Base-by-base conservation (phyloP, 805 yeast species). In the Candida ipomoeae region DNA sequence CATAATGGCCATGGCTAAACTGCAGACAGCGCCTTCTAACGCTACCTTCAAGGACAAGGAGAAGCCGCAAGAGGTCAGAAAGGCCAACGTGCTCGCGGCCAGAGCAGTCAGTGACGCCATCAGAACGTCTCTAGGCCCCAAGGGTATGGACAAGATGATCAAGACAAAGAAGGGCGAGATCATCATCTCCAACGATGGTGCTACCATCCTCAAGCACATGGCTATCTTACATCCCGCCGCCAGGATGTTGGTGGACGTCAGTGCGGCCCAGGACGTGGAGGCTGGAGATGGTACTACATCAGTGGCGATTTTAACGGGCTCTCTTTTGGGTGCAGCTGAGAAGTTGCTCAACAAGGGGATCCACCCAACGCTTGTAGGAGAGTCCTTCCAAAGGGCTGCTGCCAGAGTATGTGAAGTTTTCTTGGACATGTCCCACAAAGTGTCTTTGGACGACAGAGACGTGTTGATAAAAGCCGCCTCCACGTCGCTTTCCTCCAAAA, bases 211-310 rank as follows among this genome's bases (percentile, higher is more conserved):
- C 60, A 84, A 88, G 62, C 97, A 94, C 68, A 94, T 94, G 98
- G 98, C 99, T 1, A 96, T 94, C 46, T 79, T 94, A 66, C 99
- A 94, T 67, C 99, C 99, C 2, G 99, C 97, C 1, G 99, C 99
- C 1, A 86, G 90, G 64, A 94, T 94, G 98, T 67, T 81, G 63
- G 99, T 94, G 41, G 98, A 94, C 66, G 88, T 94, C 26, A 86
- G 96, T 52, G 97, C 91, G 39, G 98, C 99, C 1, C 99, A 94
- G 71, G 99, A 94, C 62, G 87, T 91, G 36, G 99, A 91, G 69
- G 99, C 98, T n/a, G 99, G 99, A 49, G 99, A 94, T 67, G 99
- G 99, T 56, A 94, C 99, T 33, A 94, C 99, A 0, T 85, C 97
- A 2, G 99, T 94, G 32, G 99, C 95, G 29, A 92, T 94, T 49